Base-by-base conservation (phyloP, 1,139 yeast species). In the Yamadazyma songkhlaensis region DNA sequence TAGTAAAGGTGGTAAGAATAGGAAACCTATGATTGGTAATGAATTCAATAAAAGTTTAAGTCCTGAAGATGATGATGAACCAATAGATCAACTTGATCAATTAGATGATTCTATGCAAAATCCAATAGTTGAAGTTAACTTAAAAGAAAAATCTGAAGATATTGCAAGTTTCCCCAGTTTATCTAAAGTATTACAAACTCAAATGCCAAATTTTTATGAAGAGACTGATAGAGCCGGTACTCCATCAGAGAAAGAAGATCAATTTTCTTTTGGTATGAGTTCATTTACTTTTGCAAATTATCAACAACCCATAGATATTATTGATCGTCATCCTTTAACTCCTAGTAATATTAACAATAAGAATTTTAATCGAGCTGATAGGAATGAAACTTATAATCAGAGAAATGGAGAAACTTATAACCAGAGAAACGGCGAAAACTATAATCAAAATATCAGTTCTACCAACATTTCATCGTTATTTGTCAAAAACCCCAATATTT, bases 1-100 rank as follows among this genome's bases (percentile, higher is more conserved):
- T 10, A 72, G 78, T 31, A 57, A 79, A 41, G 79, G 80, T 12
- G 69, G 76, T 7, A 70, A 62, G 42, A 61, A 59, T 29, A 11
- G 33, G 7, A 38, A 35, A 26, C 3, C 11, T 9, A 10, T 23
- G 3, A 9, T 9, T 10, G 28, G n/a, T 11, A 28, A 34, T 20
- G 37, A 25, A 4, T 32, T 35, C 25, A 24, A 29, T 3, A 29
- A 31, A 25, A 38, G 38, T 14, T 14, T 32, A 12, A 27, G 30
- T 26, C 35, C 35, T 3, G 12, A 12, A 9, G 22, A 9, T 3
- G n/a, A 15, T 12, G 20, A 15, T 13, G 20, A 31, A 8, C 24
- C 6, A 8, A 17, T 17, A 17, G 20, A 17, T 17, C 20, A 17
- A 17, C 20, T 17, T 17, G 20, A 17, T 17, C 20, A 17, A 17